Evolutionary conservation across 1,284 basidiomycete genomes (phyloP).

Genomic region (Malassezia slooffiae): DNA sequence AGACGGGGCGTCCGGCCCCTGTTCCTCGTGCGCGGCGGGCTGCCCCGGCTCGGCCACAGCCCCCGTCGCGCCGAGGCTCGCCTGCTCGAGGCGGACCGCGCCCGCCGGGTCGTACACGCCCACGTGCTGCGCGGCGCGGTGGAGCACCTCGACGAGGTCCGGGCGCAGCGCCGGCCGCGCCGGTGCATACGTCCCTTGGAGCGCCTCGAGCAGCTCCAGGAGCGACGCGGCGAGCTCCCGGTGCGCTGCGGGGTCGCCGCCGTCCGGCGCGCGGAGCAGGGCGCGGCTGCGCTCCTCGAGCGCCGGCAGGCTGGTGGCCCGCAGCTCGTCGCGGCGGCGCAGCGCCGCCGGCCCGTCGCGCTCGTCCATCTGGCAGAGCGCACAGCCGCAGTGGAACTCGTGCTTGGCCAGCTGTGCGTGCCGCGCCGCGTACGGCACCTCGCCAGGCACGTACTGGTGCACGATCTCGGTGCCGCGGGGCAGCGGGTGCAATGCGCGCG

Average conservation of each 20-base stretch:
- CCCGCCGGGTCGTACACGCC: slow-evolving; percentile 17
- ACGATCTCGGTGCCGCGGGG: slow-evolving; percentile 37
- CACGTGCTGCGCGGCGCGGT: slow-evolving; percentile 23
- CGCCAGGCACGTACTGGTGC: slow-evolving; percentile 44
- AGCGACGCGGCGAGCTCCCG: slow-evolving; percentile 26
- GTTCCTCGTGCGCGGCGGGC: no score
- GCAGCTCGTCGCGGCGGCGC: slow-evolving; percentile 20
- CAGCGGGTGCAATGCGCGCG: slow-evolving; percentile 35
- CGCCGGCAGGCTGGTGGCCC: slow-evolving; percentile 26
- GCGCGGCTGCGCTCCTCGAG: slow-evolving; percentile 33
- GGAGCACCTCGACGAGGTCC: slow-evolving; percentile 29
- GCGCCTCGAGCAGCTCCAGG: slow-evolving; percentile 18
- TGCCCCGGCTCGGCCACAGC: no score
- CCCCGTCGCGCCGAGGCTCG: slow-evolving; percentile 20
- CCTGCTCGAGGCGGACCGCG: slow-evolving; percentile 16
- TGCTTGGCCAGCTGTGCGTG: slow-evolving; percentile 38
- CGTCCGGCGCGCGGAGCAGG: slow-evolving; percentile 21
- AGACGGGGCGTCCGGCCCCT: no score
- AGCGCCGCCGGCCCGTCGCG: slow-evolving; percentile 25
- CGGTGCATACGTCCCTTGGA: slow-evolving; percentile 28
- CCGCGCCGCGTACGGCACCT: slow-evolving; percentile 30
- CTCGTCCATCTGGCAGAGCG: slow-evolving; percentile 32
- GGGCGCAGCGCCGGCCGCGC: slow-evolving; percentile 22
- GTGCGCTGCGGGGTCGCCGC: slow-evolving; percentile 18
- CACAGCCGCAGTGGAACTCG: slow-evolving; percentile 36